phyloP scores from a whole-genome alignment of 2,329 filamentous ascomycete genomes.

The Botryotinia calthae region DNA sequence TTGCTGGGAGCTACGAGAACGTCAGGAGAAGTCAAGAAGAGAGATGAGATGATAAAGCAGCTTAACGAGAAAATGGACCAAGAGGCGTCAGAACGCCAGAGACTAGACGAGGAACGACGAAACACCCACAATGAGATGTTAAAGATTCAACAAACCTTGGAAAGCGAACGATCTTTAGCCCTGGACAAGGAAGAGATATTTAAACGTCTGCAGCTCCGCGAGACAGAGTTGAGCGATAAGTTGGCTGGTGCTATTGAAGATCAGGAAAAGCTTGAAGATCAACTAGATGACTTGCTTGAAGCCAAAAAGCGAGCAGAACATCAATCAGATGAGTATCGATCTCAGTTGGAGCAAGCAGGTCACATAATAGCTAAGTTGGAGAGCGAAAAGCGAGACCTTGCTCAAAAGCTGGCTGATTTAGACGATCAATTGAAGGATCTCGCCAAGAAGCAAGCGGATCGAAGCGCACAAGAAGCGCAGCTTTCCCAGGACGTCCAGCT shows the following conservation, averaged over 20 bases:
- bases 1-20: constrained; percentile 88
- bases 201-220: constrained; percentile 88
- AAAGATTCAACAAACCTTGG: constrained; percentile 87
- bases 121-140: constrained; percentile 84
- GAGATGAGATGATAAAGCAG: constrained; percentile 88
- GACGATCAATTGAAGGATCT: constrained; percentile 70
- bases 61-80: constrained; percentile 80
- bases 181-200: constrained; percentile 99
- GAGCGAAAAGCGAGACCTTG: constrained; percentile 76
- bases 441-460: constrained; percentile 66
- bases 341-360: constrained; percentile 88
- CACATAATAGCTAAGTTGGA: constrained; percentile 83
- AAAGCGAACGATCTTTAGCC: constrained; percentile 92
- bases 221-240: constrained; percentile 89
- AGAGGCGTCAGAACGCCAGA: constrained; percentile 71
- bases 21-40: constrained; percentile 88
- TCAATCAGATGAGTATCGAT: constrained; percentile 73
- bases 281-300: constrained; percentile 82
- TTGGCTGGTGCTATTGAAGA: constrained; percentile 88
- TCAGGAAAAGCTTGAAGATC: constrained; percentile 89
- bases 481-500: constrained; percentile 84
- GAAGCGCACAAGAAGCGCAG: constrained; percentile 71
- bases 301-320: constrained; percentile 88
- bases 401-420: constrained; percentile 63
- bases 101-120: constrained; percentile 85